These are phyloP conservation scores for Paramecium sonneborni DNA, from an alignment of 73 alveolate genomes.

Conservation along the genomic window DNA sequence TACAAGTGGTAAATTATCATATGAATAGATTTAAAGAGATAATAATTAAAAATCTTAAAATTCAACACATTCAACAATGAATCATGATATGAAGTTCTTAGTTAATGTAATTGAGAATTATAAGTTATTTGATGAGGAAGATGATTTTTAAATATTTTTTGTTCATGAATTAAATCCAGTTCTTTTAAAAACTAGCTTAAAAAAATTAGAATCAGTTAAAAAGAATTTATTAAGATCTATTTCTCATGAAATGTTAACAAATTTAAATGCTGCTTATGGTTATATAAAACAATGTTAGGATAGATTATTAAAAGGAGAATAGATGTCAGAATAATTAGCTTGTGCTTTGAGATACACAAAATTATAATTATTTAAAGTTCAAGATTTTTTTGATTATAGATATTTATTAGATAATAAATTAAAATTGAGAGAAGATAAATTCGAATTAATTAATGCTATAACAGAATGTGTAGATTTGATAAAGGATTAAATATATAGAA, in stretches of 20 bases:
- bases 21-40: neutral
- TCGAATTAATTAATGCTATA: conserved; percentile 4
- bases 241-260: conserved; percentile 1
- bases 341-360: conserved; percentile 14
- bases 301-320: neutral
- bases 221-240: conserved; percentile 25
- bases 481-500: neutral
- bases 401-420: neutral
- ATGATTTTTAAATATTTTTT: conserved; percentile 13
- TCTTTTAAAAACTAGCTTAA: neutral
- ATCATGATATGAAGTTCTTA: conserved; percentile 8
- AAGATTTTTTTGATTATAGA: conserved; percentile 2
- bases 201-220: conserved; percentile 33
- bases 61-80: neutral
- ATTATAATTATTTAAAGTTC: neutral
- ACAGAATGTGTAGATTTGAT: conserved; percentile 8
- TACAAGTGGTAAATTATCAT: neutral
- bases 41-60: neutral
- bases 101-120: conserved; percentile 22
- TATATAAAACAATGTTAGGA: neutral
- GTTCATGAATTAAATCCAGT: conserved; percentile 45
- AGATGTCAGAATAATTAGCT: neutral
- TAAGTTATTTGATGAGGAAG: conserved; percentile 20
- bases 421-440: conserved; percentile 8
- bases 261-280: conserved; percentile 38